Evolutionary conservation across 306 rosid genomes (phyloP).

Genomic region (Cucumis cinereus): DNA sequence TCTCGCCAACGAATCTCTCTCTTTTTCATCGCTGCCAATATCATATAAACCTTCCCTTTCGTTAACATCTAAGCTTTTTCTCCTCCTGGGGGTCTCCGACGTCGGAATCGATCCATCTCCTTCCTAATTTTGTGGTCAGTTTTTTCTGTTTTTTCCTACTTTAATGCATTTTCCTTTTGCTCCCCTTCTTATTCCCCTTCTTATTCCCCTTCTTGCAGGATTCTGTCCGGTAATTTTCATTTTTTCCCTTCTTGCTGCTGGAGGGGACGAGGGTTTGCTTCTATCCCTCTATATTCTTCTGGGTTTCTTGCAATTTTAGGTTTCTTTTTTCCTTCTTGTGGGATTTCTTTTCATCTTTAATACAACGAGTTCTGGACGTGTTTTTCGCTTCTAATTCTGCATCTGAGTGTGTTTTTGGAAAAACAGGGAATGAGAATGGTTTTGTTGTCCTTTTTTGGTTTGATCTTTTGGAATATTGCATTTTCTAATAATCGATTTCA

Average conservation of each 20-base stretch:
- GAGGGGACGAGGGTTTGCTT: slow-evolving; percentile 8
- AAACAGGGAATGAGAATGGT: background rate
- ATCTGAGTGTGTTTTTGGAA: background rate
- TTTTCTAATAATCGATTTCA: background rate
- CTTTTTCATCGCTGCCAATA: no score
- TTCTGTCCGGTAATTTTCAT: background rate
- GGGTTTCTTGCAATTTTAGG: slow-evolving; percentile 21
- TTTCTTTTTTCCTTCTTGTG: background rate
- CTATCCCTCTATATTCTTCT: slow-evolving; percentile 14
- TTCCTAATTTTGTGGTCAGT: background rate
- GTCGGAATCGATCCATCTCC: background rate
- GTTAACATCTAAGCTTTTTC: background rate
- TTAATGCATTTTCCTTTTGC: background rate
- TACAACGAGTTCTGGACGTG: background rate
- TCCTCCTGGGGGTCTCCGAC: background rate
- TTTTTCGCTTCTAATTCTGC: background rate
- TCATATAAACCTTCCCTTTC: background rate
- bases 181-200: background rate
- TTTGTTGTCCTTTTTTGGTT: background rate
- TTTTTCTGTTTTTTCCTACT: background rate
- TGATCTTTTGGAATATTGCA: background rate
- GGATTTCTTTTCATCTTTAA: background rate
- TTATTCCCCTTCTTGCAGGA: background rate
- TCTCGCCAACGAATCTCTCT: background rate
- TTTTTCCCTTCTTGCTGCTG: background rate